phyloP scores from a whole-genome alignment of 768 basidiomycete genomes.

The Gautieria morchelliformis region DNA sequence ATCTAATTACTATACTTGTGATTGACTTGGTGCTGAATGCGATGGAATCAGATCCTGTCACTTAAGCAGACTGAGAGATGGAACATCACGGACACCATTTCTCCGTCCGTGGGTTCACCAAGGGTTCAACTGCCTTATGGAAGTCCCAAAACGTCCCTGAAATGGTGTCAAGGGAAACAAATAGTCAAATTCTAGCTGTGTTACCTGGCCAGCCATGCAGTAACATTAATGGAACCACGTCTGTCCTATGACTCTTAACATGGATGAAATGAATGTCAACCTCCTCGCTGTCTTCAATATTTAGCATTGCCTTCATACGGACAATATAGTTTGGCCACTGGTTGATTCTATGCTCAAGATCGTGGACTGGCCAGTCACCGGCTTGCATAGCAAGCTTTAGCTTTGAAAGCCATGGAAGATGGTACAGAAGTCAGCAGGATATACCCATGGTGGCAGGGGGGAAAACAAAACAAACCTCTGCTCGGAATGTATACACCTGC shows the following conservation, averaged over 20 bases:
- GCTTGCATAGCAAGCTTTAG: conserved; percentile 7
- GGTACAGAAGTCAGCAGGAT: neutral
- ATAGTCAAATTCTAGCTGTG: neutral
- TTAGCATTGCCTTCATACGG: conserved; percentile 1
- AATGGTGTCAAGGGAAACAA: neutral
- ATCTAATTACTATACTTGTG: too few relatives aligned
- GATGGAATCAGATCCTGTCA: neutral
- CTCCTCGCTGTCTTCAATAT: conserved; percentile 4
- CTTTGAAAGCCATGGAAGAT: conserved; percentile 4
- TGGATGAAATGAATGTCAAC: conserved; percentile 12
- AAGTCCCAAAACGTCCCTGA: conserved; percentile 14
- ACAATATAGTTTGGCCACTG: conserved; percentile 7
- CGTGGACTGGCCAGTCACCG: conserved; percentile 5
- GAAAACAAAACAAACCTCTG: neutral
- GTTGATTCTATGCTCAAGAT: conserved; percentile 6
- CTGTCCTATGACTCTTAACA: conserved; percentile 3
- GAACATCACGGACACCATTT: conserved; percentile 9
- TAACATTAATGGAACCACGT: conserved; percentile 10
- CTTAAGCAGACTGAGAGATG: neutral
- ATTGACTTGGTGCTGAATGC: too few relatives aligned
- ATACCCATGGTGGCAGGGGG: neutral
- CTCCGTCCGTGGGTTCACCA: conserved; percentile 7
- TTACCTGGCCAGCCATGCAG: conserved; percentile 13
- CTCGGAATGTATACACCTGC: conserved; percentile 34
- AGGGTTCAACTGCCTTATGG: conserved; percentile 12